Evolutionary conservation across 108 stramenopile genomes (phyloP).

Genomic region (Chaetoceros tenuissimus): DNA sequence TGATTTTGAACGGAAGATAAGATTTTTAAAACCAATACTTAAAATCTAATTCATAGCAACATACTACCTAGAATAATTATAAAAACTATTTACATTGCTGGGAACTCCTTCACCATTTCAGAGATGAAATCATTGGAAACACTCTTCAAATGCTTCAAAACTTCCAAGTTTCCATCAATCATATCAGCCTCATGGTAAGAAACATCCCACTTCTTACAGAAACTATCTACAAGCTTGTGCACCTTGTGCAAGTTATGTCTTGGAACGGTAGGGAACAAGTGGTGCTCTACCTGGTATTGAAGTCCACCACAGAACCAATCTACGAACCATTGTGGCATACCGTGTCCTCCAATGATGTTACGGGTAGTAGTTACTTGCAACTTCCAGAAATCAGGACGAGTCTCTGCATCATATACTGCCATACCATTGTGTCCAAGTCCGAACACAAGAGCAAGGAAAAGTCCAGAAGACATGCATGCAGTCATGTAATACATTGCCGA

Average conservation of each 20-base stretch:
- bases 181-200: constrained; percentile 87
- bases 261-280: constrained; percentile 96
- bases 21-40: too few relatives aligned
- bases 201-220: constrained; percentile 97
- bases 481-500: constrained; percentile 58
- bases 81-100: constrained; percentile 94
- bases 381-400: constrained; percentile 98
- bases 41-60: too few relatives aligned
- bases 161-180: constrained; percentile 70
- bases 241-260: constrained; percentile 87
- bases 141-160: constrained; percentile 58
- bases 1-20: too few relatives aligned
- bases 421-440: constrained; percentile 99
- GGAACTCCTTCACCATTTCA: constrained; percentile 78
- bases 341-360: constrained; percentile 91
- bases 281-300: constrained; percentile 99
- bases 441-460: constrained; percentile 95
- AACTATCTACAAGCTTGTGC: constrained; percentile 83
- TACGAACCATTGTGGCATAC: constrained; percentile 89
- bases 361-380: constrained; percentile 98
- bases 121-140: constrained; percentile 73
- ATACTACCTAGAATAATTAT: too few relatives aligned
- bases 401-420: constrained; percentile 91
- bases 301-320: constrained; percentile 99
- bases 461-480: constrained; percentile 81